Conservation (phyloP, 2,329 filamentous ascomycete genomes). For the Dactylellina haptotyla region DNA sequence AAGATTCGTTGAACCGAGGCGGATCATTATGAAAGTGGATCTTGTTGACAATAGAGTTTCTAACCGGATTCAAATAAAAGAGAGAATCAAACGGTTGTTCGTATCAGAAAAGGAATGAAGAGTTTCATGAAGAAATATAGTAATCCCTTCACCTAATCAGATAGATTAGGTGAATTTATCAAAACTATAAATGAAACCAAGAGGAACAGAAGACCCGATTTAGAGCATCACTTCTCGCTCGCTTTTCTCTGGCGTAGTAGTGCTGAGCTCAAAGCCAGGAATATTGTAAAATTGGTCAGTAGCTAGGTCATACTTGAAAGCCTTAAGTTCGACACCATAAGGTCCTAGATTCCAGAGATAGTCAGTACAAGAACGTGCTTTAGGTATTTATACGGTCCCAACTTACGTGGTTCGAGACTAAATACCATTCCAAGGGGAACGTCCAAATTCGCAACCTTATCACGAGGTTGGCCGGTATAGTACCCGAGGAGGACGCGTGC, state of each 20-base stretch:
- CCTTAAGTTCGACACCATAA: conserved; percentile 96
- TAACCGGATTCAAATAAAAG: neutral
- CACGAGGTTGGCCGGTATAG: conserved; percentile 89
- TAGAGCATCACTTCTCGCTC: conserved; percentile 44
- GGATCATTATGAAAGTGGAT: conserved; percentile 45
- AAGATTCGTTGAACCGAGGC: conserved; percentile 44
- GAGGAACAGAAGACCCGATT: neutral
- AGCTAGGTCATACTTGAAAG: conserved; percentile 85
- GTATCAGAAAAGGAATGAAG: conserved; percentile 9
- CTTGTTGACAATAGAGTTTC: conserved; percentile 5
- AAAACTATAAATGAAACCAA: neutral
- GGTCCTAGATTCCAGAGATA: conserved; percentile 70
- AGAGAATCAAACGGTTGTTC: neutral
- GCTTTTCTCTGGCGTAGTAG: conserved; percentile 42
- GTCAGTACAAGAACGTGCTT: conserved; percentile 28
- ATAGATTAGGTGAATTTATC: neutral
- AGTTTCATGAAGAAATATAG: neutral
- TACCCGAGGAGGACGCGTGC: conserved; percentile 93
- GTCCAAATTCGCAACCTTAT: conserved; percentile 93
- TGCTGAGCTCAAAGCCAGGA: conserved; percentile 69
- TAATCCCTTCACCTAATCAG: neutral
- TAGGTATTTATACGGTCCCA: neutral
- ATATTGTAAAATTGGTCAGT: conserved; percentile 84
- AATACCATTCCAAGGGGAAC: conserved; percentile 94
- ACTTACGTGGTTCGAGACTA: conserved; percentile 79